These are phyloP conservation scores for Ascochyta viciae-villosae DNA, from an alignment of 2,329 filamentous ascomycete species.

Conservation along the genomic window DNA sequence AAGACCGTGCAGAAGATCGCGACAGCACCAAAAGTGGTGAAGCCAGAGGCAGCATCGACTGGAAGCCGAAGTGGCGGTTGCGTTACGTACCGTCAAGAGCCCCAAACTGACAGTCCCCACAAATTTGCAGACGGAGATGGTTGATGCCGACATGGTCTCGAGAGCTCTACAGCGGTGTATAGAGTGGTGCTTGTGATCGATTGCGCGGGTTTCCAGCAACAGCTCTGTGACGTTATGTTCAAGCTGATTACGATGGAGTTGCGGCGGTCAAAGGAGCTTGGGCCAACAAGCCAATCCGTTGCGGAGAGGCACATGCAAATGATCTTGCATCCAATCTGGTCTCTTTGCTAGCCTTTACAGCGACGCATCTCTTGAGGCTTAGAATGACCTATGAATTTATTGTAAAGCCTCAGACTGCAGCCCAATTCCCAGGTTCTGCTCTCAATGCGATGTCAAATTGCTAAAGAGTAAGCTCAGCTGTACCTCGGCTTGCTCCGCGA, in stretches of 20 bases:
- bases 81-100: constrained; percentile 76
- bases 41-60: background rate
- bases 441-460: background rate
- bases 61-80: constrained; percentile 22
- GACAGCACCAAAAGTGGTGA: background rate
- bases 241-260: constrained; percentile 26
- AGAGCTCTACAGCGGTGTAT: background rate
- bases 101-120: constrained; percentile 90
- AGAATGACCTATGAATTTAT: background rate
- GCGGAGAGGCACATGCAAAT: constrained; percentile 4
- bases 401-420: background rate
- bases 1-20: background rate
- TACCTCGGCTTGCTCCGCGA: constrained; percentile 31
- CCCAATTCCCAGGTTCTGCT: background rate
- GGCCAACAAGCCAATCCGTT: background rate
- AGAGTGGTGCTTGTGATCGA: constrained; percentile 2
- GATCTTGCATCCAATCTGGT: background rate
- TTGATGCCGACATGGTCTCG: constrained; percentile 65
- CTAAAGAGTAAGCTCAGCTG: constrained; percentile 20
- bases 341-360: background rate
- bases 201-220: constrained; percentile 1
- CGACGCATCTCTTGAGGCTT: background rate
- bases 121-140: constrained; percentile 85
- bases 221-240: constrained; percentile 29
- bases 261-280: constrained; percentile 7